Percentiles rank a stretch among this genome's conserved stretches.
phyloP scores from a whole-genome alignment of 2,329 filamentous ascomycete genomes.

The Lachnellula suecica region DNA sequence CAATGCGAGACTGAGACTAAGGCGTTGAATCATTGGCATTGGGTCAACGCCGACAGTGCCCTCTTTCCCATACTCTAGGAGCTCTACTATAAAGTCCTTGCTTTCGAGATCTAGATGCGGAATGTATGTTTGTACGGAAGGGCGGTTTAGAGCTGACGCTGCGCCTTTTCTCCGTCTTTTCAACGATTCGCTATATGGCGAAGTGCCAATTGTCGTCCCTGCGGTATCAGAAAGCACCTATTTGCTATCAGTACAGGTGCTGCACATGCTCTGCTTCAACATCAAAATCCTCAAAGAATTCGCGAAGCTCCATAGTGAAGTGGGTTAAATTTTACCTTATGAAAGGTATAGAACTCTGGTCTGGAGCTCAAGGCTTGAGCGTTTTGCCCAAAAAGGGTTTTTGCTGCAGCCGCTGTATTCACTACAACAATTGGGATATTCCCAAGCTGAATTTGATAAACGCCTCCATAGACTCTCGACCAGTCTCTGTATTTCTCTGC shows the following conservation, averaged over 20 bases:
- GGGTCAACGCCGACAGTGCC: constrained; percentile 58
- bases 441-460: constrained; percentile 56
- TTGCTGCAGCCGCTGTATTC: constrained; percentile 52
- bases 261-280: constrained; percentile 23
- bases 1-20: constrained; percentile 60
- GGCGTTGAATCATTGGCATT: constrained; percentile 67
- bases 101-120: constrained; percentile 62
- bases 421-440: constrained; percentile 56
- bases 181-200: constrained; percentile 63
- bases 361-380: constrained; percentile 53
- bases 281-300: background rate
- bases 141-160: constrained; percentile 63
- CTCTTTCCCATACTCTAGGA: constrained; percentile 54
- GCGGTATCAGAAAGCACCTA: constrained; percentile 53
- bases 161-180: constrained; percentile 65
- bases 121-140: constrained; percentile 61
- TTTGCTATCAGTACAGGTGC: constrained; percentile 45
- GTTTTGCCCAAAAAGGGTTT: constrained; percentile 50
- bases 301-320: background rate
- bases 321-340: constrained; percentile 42
- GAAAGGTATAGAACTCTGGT: constrained; percentile 59
- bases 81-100: constrained; percentile 60
- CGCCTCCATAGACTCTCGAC: constrained; percentile 46
- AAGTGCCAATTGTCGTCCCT: constrained; percentile 67
- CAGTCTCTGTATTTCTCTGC: constrained; percentile 56